Evolutionary conservation across 2,329 filamentous ascomycete species (phyloP).

Genomic region (Raffaelea albimanens): DNA sequence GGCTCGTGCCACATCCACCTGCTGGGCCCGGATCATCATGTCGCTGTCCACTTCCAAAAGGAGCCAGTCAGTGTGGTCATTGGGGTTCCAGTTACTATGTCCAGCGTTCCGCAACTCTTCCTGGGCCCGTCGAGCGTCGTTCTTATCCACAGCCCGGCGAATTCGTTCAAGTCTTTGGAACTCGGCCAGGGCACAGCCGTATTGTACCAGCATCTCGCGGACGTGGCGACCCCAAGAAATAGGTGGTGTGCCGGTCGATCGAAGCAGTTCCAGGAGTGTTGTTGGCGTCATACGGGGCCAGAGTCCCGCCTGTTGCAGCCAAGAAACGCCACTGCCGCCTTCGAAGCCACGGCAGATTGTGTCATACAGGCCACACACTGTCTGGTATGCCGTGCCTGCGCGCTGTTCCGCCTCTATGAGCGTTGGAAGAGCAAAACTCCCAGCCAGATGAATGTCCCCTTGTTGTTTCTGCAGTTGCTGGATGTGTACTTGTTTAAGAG

Average conservation of each 20-base stretch:
- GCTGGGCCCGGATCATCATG: slow-evolving; percentile 50
- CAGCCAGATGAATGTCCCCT: too few species aligned
- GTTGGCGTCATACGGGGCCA: slow-evolving; percentile 35
- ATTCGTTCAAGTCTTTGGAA: slow-evolving; percentile 37
- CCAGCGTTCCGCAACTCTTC: slow-evolving; percentile 38
- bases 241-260: slow-evolving; percentile 17
- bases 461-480: background rate
- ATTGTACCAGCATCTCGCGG: slow-evolving; percentile 29
- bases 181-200: slow-evolving; percentile 32
- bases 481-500: background rate
- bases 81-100: slow-evolving; percentile 49
- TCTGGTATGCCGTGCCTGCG: background rate
- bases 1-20: slow-evolving; percentile 51
- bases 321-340: slow-evolving; percentile 14
- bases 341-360: background rate
- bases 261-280: slow-evolving; percentile 37
- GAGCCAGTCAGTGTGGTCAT: slow-evolving; percentile 49
- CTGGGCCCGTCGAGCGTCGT: slow-evolving; percentile 18
- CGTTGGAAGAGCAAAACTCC: too few species aligned
- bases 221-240: slow-evolving; percentile 22
- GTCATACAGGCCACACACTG: background rate
- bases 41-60: slow-evolving; percentile 58
- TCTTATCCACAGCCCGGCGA: slow-evolving; percentile 17
- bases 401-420: background rate
- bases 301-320: slow-evolving; percentile 31